Conservation (phyloP, 208 protist species). For the Naegleria lovaniensis region DNA sequence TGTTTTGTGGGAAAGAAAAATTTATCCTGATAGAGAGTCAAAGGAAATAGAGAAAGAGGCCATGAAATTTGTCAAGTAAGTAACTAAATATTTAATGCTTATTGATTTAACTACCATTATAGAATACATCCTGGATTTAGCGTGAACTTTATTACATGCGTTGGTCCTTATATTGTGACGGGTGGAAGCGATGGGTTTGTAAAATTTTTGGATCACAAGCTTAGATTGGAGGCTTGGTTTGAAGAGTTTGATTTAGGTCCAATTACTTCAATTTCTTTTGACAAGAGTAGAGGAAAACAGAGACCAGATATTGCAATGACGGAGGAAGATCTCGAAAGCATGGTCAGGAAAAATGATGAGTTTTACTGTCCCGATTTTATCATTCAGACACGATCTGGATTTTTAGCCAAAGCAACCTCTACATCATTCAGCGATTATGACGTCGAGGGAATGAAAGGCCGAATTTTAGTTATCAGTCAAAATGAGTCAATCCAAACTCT, state of each 20-base stretch:
- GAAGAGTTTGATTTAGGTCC: slow-evolving; percentile 83
- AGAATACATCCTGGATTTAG: not conserved
- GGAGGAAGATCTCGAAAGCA: not conserved
- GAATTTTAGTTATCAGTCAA: slow-evolving; percentile 75
- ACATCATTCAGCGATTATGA: slow-evolving; percentile 63
- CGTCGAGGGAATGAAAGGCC: slow-evolving; percentile 54
- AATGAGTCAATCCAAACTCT: slow-evolving; percentile 70
- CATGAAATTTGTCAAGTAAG: slow-evolving; percentile 74
- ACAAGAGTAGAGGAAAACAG: slow-evolving; percentile 32
- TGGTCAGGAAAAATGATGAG: slow-evolving; percentile 16
- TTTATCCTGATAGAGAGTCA: slow-evolving; percentile 61
- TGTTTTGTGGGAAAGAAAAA: slow-evolving; percentile 68
- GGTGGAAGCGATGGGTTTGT: slow-evolving; percentile 85
- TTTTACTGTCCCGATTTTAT: slow-evolving; percentile 78
- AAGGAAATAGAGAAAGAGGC: slow-evolving; percentile 76
- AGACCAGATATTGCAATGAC: not conserved
- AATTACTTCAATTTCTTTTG: slow-evolving; percentile 82
- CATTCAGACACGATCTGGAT: slow-evolving; percentile 72
- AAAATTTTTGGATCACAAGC: slow-evolving; percentile 83
- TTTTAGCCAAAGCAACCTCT: slow-evolving; percentile 74
- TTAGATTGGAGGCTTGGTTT: slow-evolving; percentile 86
- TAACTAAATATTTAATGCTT: not conserved
- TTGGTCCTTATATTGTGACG: slow-evolving; percentile 74
- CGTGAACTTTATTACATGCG: slow-evolving; percentile 68
- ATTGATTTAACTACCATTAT: slow-evolving; percentile 39